These are phyloP conservation scores for Zymoseptoria crescenta DNA, from an alignment of 2,329 filamentous ascomycete species.

Conservation along the genomic window DNA sequence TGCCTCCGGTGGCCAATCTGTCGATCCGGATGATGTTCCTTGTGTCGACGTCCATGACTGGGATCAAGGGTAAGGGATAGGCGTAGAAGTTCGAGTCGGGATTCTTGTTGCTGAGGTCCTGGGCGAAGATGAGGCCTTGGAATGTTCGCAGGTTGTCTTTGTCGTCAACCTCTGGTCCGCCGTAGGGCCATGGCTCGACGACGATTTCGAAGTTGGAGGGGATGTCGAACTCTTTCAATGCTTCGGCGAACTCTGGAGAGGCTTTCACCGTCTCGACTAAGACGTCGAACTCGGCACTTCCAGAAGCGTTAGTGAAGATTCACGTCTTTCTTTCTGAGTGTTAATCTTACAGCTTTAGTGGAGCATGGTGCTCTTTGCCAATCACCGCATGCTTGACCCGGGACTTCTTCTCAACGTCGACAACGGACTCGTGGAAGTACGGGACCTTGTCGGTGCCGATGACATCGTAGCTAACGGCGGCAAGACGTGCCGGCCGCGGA, in stretches of 20 bases:
- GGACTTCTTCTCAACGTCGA: slow-evolving; percentile 20
- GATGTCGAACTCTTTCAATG: slow-evolving; percentile 24
- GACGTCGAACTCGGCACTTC: slow-evolving; percentile 37
- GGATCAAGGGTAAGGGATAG: slow-evolving; percentile 26
- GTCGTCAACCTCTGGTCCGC: slow-evolving; percentile 23
- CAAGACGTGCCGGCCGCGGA: slow-evolving; percentile 36
- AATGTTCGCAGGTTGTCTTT: slow-evolving; percentile 22
- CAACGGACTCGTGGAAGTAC: slow-evolving; percentile 47
- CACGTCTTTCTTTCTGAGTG: background rate
- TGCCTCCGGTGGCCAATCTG: slow-evolving; percentile 25
- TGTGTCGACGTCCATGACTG: slow-evolving; percentile 25
- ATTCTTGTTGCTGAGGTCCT: slow-evolving; percentile 37
- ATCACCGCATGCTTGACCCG: slow-evolving; percentile 25
- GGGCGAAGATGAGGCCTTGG: slow-evolving; percentile 27
- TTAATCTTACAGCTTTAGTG: slow-evolving; percentile 20
- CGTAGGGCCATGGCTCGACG: slow-evolving; percentile 28
- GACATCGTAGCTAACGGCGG: slow-evolving; percentile 51
- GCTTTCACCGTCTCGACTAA: slow-evolving; percentile 44
- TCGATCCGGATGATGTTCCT: slow-evolving; percentile 27
- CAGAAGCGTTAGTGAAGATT: slow-evolving; percentile 29
- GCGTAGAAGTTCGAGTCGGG: slow-evolving; percentile 28
- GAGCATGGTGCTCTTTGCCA: slow-evolving; percentile 23
- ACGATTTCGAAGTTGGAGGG: slow-evolving; percentile 25
- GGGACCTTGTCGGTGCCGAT: slow-evolving; percentile 44
- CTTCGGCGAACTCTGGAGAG: slow-evolving; percentile 31